A percentile compares a stretch with the other conserved stretches of the same genome.
Conservation (phyloP, 176 grass and related monocot species). For the Aegilops bicornis region DNA sequence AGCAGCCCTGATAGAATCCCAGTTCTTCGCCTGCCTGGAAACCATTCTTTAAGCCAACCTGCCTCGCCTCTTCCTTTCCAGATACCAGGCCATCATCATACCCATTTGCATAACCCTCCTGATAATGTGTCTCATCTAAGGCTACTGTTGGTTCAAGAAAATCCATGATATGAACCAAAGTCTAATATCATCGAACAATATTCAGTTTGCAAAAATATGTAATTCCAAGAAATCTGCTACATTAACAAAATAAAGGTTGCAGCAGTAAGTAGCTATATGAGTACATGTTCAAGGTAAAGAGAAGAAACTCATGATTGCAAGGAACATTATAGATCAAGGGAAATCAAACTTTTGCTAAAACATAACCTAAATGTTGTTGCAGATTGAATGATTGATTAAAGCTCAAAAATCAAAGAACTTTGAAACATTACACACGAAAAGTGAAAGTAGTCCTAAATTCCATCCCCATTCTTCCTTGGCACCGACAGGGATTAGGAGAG, state of each 20-base stretch:
- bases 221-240: slow-evolving; percentile 18
- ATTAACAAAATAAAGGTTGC: neutral
- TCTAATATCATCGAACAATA: neutral
- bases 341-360: neutral
- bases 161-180: slow-evolving; percentile 51
- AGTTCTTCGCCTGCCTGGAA: slow-evolving; percentile 76
- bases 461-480: neutral
- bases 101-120: slow-evolving; percentile 67
- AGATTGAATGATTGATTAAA: neutral
- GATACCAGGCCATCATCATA: slow-evolving; percentile 58
- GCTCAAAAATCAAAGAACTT: neutral
- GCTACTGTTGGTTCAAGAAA: slow-evolving; percentile 61
- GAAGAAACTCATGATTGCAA: neutral
- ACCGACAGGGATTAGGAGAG: neutral
- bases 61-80: slow-evolving; percentile 68
- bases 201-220: neutral
- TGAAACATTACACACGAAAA: neutral
- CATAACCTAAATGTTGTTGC: neutral
- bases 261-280: neutral
- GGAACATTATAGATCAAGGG: neutral
- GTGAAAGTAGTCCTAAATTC: neutral
- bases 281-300: neutral
- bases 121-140: slow-evolving; percentile 65
- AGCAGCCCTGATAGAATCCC: slow-evolving; percentile 76
- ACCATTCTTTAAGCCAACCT: slow-evolving; percentile 69